Evolutionary conservation across 768 basidiomycete genomes (phyloP), one percentile per base, ranked within the genome.

Genomic region (Pleurotus djamor): DNA sequence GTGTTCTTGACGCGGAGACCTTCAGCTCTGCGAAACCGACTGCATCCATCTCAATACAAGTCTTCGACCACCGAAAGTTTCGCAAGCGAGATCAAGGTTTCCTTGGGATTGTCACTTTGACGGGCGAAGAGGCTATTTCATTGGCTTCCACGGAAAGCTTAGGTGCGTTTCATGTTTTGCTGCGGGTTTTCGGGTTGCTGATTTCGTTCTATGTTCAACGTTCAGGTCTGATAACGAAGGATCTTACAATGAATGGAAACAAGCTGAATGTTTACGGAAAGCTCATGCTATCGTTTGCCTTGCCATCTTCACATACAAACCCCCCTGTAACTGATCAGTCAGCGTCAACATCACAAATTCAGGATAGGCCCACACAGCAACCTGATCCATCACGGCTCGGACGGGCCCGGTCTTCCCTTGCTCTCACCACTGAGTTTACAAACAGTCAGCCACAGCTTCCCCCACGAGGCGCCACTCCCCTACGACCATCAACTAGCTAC

Each of bases 61-160:
- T 96, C 60, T 94, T 95, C 68, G 94, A 96, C 79, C 88, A 93
- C 72, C 83, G 85, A 68, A 93, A 91, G 72, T 94, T 92, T 76
- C 93, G 83, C 76, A 87, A 86, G 71, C 84, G 87, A 65, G 94
- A 95, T 70, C 94, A 95, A 77, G 93, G 84, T 8, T 87, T 85
- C 63, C 75, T 87, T 43, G 87, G 83, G 49, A 75, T 87, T 12
- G 76, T 84, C 67, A 85, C 80, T 61, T 75, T 88, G 38, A 67
- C 77, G 1, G 86, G 82, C 49, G 64, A 81, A 43, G 82, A 87
- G 62, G 85, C 81, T 13, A 74, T 86, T 28, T 28, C 21, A 48
- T 64, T 75, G 33, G 71, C 79, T 63, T 84, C 85, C 16, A 70
- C 66, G 48, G 76, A 75, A 66, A 76, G 76, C 58, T 72, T 76